A percentile compares a stretch with the other conserved stretches of the same genome.
Conservation (phyloP, 139 green algal genomes). For the Deuterostichococcus epilithicus region DNA sequence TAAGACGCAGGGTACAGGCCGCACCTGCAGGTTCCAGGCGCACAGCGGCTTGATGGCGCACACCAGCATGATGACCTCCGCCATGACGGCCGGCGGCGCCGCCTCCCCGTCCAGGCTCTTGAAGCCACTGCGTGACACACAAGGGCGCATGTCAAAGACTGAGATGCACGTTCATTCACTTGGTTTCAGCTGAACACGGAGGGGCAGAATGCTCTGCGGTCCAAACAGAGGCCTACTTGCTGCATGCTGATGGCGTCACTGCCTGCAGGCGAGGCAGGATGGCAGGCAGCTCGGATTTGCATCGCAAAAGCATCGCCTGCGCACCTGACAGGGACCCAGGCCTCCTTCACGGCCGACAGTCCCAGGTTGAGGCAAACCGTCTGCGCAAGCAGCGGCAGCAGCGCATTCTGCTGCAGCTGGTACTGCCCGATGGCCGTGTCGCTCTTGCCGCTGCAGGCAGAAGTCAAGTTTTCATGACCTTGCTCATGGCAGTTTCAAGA, state of each 20-base stretch:
- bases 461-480: neutral
- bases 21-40: conserved; percentile 73
- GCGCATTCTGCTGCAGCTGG: conserved; percentile 84
- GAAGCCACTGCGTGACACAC: conserved; percentile 71
- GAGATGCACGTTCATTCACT: too few relatives aligned
- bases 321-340: conserved; percentile 56
- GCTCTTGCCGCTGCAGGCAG: conserved; percentile 49
- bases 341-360: conserved; percentile 70
- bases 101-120: conserved; percentile 22
- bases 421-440: conserved; percentile 89
- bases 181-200: too few relatives aligned
- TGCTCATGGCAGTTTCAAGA: neutral
- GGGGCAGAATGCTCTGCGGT: too few relatives aligned
- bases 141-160: too few relatives aligned
- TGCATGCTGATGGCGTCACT: too few relatives aligned
- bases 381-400: conserved; percentile 79
- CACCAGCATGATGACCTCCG: conserved; percentile 81
- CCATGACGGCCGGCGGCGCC: conserved; percentile 35
- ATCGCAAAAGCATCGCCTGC: too few relatives aligned
- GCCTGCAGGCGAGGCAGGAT: too few relatives aligned
- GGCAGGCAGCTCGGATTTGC: neutral
- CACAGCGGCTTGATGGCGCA: conserved; percentile 94
- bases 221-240: too few relatives aligned
- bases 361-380: conserved; percentile 81
- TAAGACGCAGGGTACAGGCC: neutral